These are phyloP conservation scores for Pneumocystis wakefieldiae DNA, from an alignment of 1,139 yeast genomes.

Conservation along the genomic window DNA sequence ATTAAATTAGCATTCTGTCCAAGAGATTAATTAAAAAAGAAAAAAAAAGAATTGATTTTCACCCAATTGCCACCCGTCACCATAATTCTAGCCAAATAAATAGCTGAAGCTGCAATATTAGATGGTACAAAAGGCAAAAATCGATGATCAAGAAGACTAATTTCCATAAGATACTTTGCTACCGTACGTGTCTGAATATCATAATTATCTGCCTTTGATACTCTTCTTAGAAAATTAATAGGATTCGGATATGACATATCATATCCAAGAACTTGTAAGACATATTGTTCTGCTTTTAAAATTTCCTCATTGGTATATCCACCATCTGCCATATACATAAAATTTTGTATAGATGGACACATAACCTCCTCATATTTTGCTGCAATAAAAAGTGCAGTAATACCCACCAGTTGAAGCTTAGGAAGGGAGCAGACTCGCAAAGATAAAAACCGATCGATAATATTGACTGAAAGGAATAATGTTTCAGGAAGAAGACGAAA, in stretches of 20 bases:
- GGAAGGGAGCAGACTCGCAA: conserved; percentile 66
- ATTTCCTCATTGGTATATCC: conserved; percentile 76
- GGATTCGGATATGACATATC: conserved; percentile 85
- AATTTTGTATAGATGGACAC: conserved; percentile 75
- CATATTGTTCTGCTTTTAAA: conserved; percentile 71
- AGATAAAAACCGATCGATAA: conserved; percentile 83
- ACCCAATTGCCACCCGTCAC: conserved; percentile 43
- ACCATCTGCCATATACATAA: conserved; percentile 77
- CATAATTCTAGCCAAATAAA: conserved; percentile 73
- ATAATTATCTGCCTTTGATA: conserved; percentile 88
- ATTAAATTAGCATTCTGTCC: conserved; percentile 65
- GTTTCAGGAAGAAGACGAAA: conserved; percentile 86
- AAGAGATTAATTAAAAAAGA: not conserved
- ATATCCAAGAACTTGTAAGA: conserved; percentile 59
- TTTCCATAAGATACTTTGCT: conserved; percentile 77
- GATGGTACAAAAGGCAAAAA: conserved; percentile 72
- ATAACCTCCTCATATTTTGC: conserved; percentile 93
- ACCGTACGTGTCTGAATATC: conserved; percentile 84
- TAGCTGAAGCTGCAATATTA: conserved; percentile 77
- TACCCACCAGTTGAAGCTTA: conserved; percentile 76
- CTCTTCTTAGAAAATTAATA: conserved; percentile 81
- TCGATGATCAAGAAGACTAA: conserved; percentile 64
- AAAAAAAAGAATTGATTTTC: not conserved
- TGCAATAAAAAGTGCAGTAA: conserved; percentile 80
- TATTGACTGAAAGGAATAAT: conserved; percentile 68